These are phyloP conservation scores for Starmera stellimalicola DNA, from an alignment of 1,139 yeast genomes.

Conservation along the genomic window DNA sequence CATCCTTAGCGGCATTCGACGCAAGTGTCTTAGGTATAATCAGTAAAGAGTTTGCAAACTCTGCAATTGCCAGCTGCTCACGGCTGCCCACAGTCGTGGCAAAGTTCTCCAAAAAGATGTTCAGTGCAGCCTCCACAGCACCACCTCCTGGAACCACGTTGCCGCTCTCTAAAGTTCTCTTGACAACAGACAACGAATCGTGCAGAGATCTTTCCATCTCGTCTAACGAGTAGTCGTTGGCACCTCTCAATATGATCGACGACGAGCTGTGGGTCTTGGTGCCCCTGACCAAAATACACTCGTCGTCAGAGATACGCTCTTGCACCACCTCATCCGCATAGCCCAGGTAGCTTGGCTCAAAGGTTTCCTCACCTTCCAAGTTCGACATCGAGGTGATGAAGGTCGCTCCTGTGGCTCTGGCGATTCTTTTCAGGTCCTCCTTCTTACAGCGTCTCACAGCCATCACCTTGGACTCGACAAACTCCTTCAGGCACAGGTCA, in stretches of 20 bases:
- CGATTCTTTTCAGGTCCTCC: conserved; percentile 93
- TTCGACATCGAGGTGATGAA: conserved; percentile 81
- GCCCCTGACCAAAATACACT: conserved; percentile 90
- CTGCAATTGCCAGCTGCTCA: conserved; percentile 97
- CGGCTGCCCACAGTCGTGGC: conserved; percentile 97
- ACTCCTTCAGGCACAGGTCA: conserved; percentile 89
- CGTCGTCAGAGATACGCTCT: conserved; percentile 91
- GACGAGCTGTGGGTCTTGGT: conserved; percentile 90
- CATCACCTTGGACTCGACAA: conserved; percentile 93
- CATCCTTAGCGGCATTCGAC: conserved; percentile 95
- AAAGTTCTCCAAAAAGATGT: conserved; percentile 90
- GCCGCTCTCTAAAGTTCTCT: conserved; percentile 93
- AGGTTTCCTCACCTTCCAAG: conserved; percentile 95
- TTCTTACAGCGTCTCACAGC: conserved; percentile 97
- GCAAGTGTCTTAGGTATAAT: conserved; percentile 96
- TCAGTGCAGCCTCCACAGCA: conserved; percentile 93
- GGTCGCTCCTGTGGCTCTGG: conserved; percentile 97
- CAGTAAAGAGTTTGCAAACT: conserved; percentile 84
- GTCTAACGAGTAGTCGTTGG: conserved; percentile 92
- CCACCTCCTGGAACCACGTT: conserved; percentile 98
- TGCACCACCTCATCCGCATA: conserved; percentile 88
- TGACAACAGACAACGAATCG: conserved; percentile 90
- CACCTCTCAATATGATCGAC: conserved; percentile 89
- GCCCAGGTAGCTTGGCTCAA: conserved; percentile 82
- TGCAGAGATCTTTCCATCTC: conserved; percentile 98